phyloP scores from a whole-genome alignment of 768 basidiomycete species.

The Antrodiella citrinella region DNA sequence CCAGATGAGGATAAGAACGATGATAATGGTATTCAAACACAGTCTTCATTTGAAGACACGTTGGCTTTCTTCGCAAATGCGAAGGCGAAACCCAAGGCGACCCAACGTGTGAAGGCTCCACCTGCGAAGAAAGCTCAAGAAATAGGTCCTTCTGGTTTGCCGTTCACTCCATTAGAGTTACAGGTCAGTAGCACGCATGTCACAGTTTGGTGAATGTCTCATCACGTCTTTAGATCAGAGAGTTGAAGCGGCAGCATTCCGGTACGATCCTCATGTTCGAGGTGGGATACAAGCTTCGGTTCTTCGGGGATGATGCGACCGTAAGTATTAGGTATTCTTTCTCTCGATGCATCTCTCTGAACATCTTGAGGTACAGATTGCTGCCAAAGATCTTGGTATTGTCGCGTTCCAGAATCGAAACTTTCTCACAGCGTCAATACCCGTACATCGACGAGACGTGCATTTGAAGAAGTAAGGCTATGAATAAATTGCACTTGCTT shows the following conservation, averaged over 20 bases:
- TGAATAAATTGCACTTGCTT: not conserved
- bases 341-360: not conserved
- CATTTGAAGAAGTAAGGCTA: conserved; percentile 75
- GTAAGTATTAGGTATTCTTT: conserved; percentile 26
- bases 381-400: conserved; percentile 72
- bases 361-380: conserved; percentile 54
- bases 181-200: conserved; percentile 34
- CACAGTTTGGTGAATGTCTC: not conserved
- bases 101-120: conserved; percentile 10
- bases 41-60: conserved; percentile 33
- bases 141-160: conserved; percentile 59
- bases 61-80: conserved; percentile 32
- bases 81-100: conserved; percentile 1
- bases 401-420: conserved; percentile 66
- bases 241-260: conserved; percentile 56
- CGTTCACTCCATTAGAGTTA: conserved; percentile 71
- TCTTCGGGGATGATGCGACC: conserved; percentile 81
- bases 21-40: conserved; percentile 14
- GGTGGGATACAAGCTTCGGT: conserved; percentile 78
- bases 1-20: not conserved
- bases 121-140: conserved; percentile 29
- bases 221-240: conserved; percentile 9
- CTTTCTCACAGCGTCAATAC: conserved; percentile 69
- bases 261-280: conserved; percentile 71
- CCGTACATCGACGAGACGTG: conserved; percentile 55